Base-by-base conservation (phyloP, 345 rosid genomes). In the Adansonia digitata region DNA sequence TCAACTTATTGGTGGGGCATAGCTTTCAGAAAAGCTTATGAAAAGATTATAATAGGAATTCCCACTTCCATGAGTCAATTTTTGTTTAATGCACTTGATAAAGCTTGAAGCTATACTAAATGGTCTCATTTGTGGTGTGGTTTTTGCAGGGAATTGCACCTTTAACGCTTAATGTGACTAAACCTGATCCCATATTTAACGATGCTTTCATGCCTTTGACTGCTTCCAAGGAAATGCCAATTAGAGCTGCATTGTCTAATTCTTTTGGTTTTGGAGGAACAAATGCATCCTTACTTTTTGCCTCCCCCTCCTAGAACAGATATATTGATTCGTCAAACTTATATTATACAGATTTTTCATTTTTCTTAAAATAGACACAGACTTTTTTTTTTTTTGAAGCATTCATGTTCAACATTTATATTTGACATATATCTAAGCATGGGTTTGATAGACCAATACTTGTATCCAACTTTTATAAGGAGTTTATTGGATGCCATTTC, bases 231-330 rank as follows among this genome's bases (percentile, higher is more conserved):
- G 82, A 91, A 87, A 88, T 93, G 97, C 81, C 61, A 10, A 29
- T 93, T 77, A 76, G 81, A 75, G 92, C 88, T 13, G 90, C 94
- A n/a, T 73, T 95, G 88, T 93, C 97, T 8, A 90, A 91, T 78
- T 93, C 97, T 49, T 95, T 95, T 74, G 99, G 93, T 73, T 95
- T 93, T 76, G 97, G 99, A 72, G 99, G 98, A 74, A 90, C 98
- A 42, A 93, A 95, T 77, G 92, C 97, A 39, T 93, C 93, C 64
- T 84, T 90, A 70, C 83, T 95, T 59, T 84, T 95, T 81, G 53
- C 88, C 2, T 24, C 90, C 59, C 79, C 81, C 27, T 70, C 71
- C 9, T 77, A 76, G 68, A 72, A 66, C 52, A 29, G 31, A 35
- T n/a, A n/a, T n/a, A n/a, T 71, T 57, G 17, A 56, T 22, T 59